Percentiles rank a stretch among this genome's conserved stretches.
These are phyloP conservation scores for Cercospora janseana DNA, from an alignment of 2,329 filamentous ascomycete species.

Conservation along the genomic window DNA sequence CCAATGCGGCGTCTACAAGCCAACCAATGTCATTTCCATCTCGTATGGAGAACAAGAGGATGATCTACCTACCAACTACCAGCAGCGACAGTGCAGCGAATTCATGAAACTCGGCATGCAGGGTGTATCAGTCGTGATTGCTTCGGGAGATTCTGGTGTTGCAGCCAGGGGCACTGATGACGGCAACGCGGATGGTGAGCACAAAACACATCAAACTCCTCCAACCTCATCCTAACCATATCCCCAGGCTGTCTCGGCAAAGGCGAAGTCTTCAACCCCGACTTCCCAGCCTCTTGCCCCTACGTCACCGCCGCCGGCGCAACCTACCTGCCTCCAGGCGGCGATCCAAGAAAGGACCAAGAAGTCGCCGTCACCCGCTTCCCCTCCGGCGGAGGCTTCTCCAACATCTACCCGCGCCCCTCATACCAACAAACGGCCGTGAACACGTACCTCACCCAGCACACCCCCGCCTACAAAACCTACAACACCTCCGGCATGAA, in stretches of 20 bases:
- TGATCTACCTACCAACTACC: conserved; percentile 58
- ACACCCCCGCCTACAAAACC: conserved; percentile 41
- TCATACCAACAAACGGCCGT: conserved; percentile 46
- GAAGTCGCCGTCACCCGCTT: conserved; percentile 43
- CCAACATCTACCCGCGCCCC: conserved; percentile 45
- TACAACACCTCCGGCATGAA: conserved; percentile 46
- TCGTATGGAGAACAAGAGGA: conserved; percentile 68
- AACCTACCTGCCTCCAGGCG: no score
- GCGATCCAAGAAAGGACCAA: conserved; percentile 41
- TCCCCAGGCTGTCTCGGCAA: no score
- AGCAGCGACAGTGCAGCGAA: conserved; percentile 59
- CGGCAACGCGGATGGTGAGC: no score
- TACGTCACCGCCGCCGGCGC: conserved; percentile 50
- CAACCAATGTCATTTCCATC: conserved; percentile 61
- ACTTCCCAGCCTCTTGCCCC: conserved; percentile 49
- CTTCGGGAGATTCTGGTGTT: conserved; percentile 62
- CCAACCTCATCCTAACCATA: no score
- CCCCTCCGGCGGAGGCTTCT: conserved; percentile 46
- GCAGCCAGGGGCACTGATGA: conserved; percentile 51
- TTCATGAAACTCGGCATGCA: conserved; percentile 64
- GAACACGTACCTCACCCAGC: conserved; percentile 39
- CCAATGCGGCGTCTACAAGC: conserved; percentile 48
- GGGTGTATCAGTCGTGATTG: conserved; percentile 60
- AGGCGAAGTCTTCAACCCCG: conserved; percentile 47
- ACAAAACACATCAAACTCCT: no score